phyloP scores from a whole-genome alignment of 441 rosid species.

The Jatropha podagrica region DNA sequence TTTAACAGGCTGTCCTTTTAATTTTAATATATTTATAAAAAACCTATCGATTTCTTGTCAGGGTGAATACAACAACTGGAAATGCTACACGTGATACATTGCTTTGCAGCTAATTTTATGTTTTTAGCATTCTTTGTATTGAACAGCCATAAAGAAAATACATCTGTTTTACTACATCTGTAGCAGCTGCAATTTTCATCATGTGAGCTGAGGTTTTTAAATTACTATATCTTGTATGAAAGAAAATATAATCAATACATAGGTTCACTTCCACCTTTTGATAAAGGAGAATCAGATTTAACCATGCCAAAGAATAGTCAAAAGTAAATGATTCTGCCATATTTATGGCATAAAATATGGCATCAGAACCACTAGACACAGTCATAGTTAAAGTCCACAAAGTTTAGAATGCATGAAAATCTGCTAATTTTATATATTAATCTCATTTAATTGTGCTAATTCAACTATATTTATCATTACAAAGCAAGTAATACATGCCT shows the following conservation, averaged over 20 bases:
- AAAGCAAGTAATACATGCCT: background rate
- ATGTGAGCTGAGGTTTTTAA: conserved; percentile 22
- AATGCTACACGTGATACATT: conserved; percentile 77
- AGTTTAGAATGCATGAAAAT: background rate
- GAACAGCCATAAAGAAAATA: conserved; percentile 2
- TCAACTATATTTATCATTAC: conserved; percentile 1
- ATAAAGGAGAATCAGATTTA: background rate
- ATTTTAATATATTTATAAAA: background rate
- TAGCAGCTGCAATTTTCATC: conserved; percentile 25
- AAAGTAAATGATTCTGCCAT: background rate
- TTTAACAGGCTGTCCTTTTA: conserved; percentile 1
- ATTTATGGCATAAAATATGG: background rate
- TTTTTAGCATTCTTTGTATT: background rate
- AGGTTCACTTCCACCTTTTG: background rate
- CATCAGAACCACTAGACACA: background rate
- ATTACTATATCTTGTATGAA: background rate
- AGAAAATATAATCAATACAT: background rate
- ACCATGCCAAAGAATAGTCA: background rate
- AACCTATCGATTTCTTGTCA: conserved; percentile 15
- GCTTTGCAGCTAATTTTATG: conserved; percentile 54
- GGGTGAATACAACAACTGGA: conserved; percentile 78
- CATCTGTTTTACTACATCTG: background rate
- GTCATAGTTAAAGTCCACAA: background rate
- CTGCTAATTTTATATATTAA: background rate
- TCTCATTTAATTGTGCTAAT: background rate